Evolutionary conservation across 169 alveolate genomes (phyloP), one percentile per base, ranked within the genome.

Genomic region (Plasmodium ovale): DNA sequence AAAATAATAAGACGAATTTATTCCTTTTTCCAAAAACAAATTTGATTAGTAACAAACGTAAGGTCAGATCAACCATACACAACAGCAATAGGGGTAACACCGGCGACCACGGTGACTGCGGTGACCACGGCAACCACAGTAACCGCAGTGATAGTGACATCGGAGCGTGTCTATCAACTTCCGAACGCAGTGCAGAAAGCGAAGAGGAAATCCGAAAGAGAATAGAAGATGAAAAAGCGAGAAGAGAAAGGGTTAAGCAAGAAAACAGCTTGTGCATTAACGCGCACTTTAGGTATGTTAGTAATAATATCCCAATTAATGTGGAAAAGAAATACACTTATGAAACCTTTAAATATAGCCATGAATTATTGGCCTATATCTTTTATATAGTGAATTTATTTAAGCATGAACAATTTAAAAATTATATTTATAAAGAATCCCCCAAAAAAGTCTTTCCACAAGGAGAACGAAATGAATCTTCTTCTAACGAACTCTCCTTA

Each of bases 381-480:
- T 79, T 79, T 65, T 65, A 33, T 79, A 71, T 79, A 65, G 49
- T 79, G 14, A 79, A 79, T 79, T 65, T 79, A 47, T 79, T 79
- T 35, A 79, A 65, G 23, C 89, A 79, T 79, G 89, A 79, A 65
- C 89, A 79, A 54, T 79, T 64, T 64, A 79, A 79, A 65, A 79
- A 79, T 65, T 64, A 49, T 33, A 42, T 79, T 19, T 79, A 79
- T 47, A 79, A 79, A 42, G 64, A 79, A 58, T 58, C 14, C 65
- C 37, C 65, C n/a, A 51, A 49, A 56, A 64, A 49, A 12, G 65
- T 64, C 29, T 21, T 47, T 5, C 35, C 60, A 37, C 67, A 79
- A 21, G n/a, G 33, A 0, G 37, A 29, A 64, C 19, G 37, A 64
- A 79, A 79, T 27, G 33, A 49, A 1, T 2, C 47, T 16, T 29